Evolutionary conservation across 768 basidiomycete species (phyloP), one percentile per base, ranked within the genome.

Genomic region (Leccinum imitatum): DNA sequence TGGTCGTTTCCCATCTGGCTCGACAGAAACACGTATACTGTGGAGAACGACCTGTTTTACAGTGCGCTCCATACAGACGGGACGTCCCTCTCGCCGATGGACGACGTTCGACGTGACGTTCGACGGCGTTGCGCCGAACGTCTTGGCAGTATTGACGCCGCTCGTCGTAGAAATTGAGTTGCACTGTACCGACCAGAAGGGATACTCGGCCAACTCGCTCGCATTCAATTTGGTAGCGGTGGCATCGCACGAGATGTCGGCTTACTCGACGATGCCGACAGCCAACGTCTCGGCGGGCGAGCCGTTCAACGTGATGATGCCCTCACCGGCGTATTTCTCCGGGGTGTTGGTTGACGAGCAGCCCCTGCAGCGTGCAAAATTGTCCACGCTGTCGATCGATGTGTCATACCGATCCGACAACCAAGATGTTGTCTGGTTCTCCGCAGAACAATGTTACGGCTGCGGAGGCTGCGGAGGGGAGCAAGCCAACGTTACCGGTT

Each of bases 1-100:
- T 96, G 94, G 93, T 91, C 90, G 1, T 98, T 96, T 76, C 92
- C 91, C 68, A 82, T 98, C 59, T 95, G 95, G 14, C 84, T 97
- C 65, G 75, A 86, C 54, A 78, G 82, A 60, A 76, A 82, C 39
- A 94, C 90, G 2, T 88, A 86, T 71, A 60, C 69, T 2, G 76
- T 81, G 30, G 59, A 73, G 50, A 74, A 81, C 35, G 75, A 74
- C 27, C 64, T 91, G 44, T 88, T 70, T 69, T 94, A 95, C 68
- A 78, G 80, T 9, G 86, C 87, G 27, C 79, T 82, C 35, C 82
- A 83, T 67, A 76, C 79, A 1, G 84, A 91, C 63, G 87, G 91
- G 23, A 83, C 85, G 1, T 77, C 79, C 8, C 77, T 93, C 30
- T 94, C 94, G 1, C 63, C 73, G 30, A 10, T 97, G 93, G 90